Evolutionary conservation across 2,329 filamentous ascomycete species (phyloP).

Genomic region (Alternaria brassicicola): DNA sequence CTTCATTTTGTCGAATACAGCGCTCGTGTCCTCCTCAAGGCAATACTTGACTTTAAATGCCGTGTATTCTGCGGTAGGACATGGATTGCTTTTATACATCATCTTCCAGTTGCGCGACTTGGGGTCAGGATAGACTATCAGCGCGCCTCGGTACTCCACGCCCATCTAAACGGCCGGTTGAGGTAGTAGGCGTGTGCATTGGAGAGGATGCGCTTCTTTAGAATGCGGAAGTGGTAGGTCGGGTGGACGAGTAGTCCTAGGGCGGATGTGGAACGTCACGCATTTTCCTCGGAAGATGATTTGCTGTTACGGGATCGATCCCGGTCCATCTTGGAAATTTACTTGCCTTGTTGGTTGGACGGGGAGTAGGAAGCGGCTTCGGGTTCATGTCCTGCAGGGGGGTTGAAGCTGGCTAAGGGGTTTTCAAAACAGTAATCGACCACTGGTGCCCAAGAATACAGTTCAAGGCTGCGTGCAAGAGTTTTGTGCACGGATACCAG

Average conservation of each 20-base stretch:
- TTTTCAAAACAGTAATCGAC: rapidly evolving
- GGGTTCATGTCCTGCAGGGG: not conserved
- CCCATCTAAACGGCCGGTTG: not conserved
- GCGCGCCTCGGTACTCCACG: not conserved
- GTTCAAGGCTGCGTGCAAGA: not conserved
- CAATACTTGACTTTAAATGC: not conserved
- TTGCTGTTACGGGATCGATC: not conserved
- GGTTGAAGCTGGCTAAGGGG: not conserved
- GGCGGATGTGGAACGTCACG: not conserved
- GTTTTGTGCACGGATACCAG: not conserved
- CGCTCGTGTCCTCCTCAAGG: not conserved
- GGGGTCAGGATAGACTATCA: not conserved
- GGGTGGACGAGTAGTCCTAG: not conserved
- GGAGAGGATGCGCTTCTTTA: not conserved
- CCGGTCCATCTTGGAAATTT: too few relatives aligned
- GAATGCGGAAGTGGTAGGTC: not conserved
- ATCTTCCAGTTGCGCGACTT: not conserved
- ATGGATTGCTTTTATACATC: not conserved
- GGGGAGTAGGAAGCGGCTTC: not conserved
- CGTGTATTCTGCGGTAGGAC: not conserved
- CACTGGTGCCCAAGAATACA: not conserved
- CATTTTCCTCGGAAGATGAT: not conserved
- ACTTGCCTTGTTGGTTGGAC: not conserved
- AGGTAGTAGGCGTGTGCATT: not conserved
- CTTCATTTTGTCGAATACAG: not conserved